A percentile compares a stretch with the other conserved stretches of the same genome.
These are phyloP conservation scores for Oryza nivara DNA, from an alignment of 176 grass and related monocot genomes.

Conservation along the genomic window DNA sequence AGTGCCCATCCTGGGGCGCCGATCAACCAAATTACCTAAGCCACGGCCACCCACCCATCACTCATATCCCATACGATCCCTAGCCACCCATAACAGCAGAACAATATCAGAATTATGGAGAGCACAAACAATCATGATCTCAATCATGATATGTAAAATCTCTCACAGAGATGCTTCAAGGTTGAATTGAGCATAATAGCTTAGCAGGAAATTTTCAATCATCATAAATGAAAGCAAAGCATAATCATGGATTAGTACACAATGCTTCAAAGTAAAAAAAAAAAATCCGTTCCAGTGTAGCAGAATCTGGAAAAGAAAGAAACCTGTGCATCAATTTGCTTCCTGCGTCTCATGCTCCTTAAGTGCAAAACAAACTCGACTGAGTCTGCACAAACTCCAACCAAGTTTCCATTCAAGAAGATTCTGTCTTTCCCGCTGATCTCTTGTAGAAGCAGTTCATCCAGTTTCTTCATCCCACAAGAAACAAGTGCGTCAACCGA, in stretches of 20 bases:
- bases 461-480: slow-evolving; percentile 74
- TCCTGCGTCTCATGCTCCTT: slow-evolving; percentile 59
- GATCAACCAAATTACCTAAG: no score
- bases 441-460: slow-evolving; percentile 51
- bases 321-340: slow-evolving; percentile 62
- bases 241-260: not conserved
- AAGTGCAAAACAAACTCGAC: slow-evolving; percentile 49
- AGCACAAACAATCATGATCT: not conserved
- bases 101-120: not conserved
- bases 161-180: not conserved
- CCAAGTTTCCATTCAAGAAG: slow-evolving; percentile 76
- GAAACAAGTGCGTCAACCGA: slow-evolving; percentile 58
- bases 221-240: not conserved
- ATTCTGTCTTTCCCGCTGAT: slow-evolving; percentile 54
- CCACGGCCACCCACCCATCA: no score
- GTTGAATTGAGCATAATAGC: not conserved
- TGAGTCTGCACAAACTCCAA: slow-evolving; percentile 60
- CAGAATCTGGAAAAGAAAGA: slow-evolving; percentile 7
- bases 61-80: no score
- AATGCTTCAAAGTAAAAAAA: not conserved
- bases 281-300: not conserved
- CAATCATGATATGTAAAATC: slow-evolving; percentile 10
- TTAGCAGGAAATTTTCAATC: not conserved
- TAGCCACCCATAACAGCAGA: not conserved
- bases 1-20: no score